Percentiles rank a stretch among this genome's conserved stretches.
These are phyloP conservation scores for Dendrobium nobile DNA, from an alignment of 106 monocot species.

Conservation along the genomic window DNA sequence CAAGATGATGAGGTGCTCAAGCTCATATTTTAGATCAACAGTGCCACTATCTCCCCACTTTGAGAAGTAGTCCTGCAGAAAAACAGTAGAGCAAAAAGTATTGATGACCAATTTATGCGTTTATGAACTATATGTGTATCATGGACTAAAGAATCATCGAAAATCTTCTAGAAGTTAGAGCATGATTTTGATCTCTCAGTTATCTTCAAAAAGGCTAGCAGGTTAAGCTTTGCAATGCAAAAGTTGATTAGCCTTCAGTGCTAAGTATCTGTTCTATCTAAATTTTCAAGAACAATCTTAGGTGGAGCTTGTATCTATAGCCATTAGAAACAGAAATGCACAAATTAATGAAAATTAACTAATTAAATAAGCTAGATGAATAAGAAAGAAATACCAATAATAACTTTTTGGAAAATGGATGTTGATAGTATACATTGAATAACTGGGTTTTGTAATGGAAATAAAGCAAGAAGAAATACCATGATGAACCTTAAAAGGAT, in stretches of 20 bases:
- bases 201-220: too few relatives aligned
- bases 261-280: not conserved
- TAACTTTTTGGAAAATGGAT: not conserved
- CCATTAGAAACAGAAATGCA: not conserved
- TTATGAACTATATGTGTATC: too few relatives aligned
- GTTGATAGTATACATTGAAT: not conserved
- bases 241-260: not conserved
- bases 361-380: not conserved
- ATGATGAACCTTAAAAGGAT: too few relatives aligned
- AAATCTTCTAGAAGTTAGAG: not conserved
- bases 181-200: not conserved
- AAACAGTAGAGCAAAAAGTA: not conserved
- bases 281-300: not conserved
- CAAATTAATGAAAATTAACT: not conserved
- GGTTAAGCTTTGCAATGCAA: not conserved
- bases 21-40: constrained; percentile 90
- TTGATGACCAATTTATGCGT: not conserved
- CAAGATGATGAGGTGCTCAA: constrained; percentile 92
- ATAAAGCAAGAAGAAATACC: too few relatives aligned
- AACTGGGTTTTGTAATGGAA: too few relatives aligned
- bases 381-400: not conserved
- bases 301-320: not conserved
- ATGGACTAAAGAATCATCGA: not conserved
- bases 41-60: constrained; percentile 92
- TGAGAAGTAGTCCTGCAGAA: constrained; percentile 84